phyloP scores from a whole-genome alignment of 257 asterid species.

The Paulownia fortunei region DNA sequence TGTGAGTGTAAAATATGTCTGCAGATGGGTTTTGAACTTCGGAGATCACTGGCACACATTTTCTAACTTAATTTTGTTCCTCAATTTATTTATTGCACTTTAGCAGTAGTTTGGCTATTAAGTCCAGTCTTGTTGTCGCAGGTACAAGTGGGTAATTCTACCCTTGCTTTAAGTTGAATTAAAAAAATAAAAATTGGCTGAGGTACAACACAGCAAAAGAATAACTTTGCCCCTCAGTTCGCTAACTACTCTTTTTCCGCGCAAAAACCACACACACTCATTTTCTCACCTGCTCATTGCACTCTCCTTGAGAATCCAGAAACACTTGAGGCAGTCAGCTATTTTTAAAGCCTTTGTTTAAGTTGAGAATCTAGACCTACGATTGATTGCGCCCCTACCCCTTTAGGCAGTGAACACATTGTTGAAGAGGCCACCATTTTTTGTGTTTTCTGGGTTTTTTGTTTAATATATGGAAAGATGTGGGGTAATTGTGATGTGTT shows the following conservation, averaged over 20 bases:
- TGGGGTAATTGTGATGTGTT: not conserved
- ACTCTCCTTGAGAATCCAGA: not conserved
- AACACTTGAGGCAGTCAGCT: not conserved
- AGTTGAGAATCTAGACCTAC: not conserved
- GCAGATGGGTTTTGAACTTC: conserved; percentile 11
- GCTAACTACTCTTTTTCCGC: not conserved
- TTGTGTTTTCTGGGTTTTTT: not conserved
- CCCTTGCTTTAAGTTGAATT: not conserved
- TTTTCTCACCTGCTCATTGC: not conserved
- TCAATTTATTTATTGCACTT: not conserved
- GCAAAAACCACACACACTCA: not conserved
- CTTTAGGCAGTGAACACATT: not conserved
- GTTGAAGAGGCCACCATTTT: not conserved
- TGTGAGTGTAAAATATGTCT: too few relatives aligned
- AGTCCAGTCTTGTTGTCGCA: conserved; percentile 39
- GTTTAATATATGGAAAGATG: not conserved
- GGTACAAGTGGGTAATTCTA: conserved; percentile 51
- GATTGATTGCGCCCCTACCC: not conserved
- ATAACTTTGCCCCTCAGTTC: not conserved
- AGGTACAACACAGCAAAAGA: not conserved
- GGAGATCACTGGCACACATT: not conserved
- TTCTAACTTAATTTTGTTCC: conserved; percentile 2
- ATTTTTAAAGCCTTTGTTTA: not conserved
- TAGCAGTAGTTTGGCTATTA: not conserved
- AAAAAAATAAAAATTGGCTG: not conserved